Base-by-base conservation (phyloP, 345 rosid species). In the Salix caprea region DNA sequence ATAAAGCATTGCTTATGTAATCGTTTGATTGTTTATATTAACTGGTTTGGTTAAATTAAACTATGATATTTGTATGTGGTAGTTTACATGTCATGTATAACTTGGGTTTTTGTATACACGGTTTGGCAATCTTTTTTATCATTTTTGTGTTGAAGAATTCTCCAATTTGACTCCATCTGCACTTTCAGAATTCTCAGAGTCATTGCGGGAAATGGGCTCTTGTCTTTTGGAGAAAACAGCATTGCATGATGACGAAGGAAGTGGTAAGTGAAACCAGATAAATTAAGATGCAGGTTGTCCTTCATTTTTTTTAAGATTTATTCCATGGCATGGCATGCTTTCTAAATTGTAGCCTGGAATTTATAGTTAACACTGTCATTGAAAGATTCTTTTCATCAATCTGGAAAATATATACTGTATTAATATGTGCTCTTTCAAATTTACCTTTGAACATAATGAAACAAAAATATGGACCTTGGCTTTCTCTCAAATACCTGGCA, bases 171-270 rank as follows among this genome's bases (percentile, higher is more conserved):
- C 42, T 73, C 7, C 18, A 28, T 74, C 37, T 85, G 46, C 82
- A 64, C 74, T 80, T 78, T 71, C 88, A 96, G 98, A 96, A 84
- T 96, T 96, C 85, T 94, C 99, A 5, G 99, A 92, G 78, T 92
- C 99, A 5, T 80, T 96, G 84, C 92, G 83, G 74, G 98, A 96
- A 85, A 86, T 96, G 98, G 98, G 99, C 79, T 81, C 88, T 50
- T 94, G 94, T 86, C 87, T 96, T 36, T 88, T 89, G 71, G 98
- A 90, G 85, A 90, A 88, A 83, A 90, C 88, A 13, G 84, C 94
- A 28, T 86, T 89, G 42, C 89, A 89, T 46, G 88, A 86, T 70
- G 94, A 91, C 60, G 87, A 87, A 86, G 98, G 89, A 83, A 88
- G 90, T 77, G 83, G 99, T 94, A 83, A 83, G 90, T 65, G 40